Percentiles rank a stretch among this genome's conserved stretches.
phyloP scores from a whole-genome alignment of 495 filamentous ascomycete species.

The Neurospora hispaniola region DNA sequence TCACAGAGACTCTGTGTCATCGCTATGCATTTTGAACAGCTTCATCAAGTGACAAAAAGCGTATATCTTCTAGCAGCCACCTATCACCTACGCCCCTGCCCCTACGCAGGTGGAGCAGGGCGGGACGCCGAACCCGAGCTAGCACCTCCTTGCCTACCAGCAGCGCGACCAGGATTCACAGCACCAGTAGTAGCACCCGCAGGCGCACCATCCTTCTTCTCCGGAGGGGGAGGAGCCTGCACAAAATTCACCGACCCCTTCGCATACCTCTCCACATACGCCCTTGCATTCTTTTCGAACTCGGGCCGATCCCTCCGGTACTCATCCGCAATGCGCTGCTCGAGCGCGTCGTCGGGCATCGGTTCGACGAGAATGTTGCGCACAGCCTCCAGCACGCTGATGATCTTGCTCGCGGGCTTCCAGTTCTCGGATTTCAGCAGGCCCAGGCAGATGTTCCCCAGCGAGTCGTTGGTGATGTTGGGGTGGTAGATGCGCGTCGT shows the following conservation, averaged over 20 bases:
- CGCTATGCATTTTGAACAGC: not conserved
- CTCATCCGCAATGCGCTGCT: slow-evolving; percentile 76
- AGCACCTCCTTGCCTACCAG: not conserved
- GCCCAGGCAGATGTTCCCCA: slow-evolving; percentile 84
- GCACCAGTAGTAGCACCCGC: not conserved
- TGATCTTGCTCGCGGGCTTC: slow-evolving; percentile 80
- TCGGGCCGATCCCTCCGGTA: slow-evolving; percentile 59
- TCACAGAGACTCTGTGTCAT: not conserved
- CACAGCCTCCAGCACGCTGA: slow-evolving; percentile 68
- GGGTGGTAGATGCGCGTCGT: slow-evolving; percentile 96
- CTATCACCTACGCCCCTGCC: not conserved
- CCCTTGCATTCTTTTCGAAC: slow-evolving; percentile 74
- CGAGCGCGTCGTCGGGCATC: slow-evolving; percentile 89
- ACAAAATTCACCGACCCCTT: slow-evolving; percentile 27
- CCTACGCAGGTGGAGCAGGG: not conserved
- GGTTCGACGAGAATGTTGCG: slow-evolving; percentile 72
- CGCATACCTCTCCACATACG: slow-evolving; percentile 77
- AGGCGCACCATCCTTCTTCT: not conserved
- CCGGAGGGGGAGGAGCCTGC: not conserved
- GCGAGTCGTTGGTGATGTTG: slow-evolving; percentile 87
- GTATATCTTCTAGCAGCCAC: not conserved
- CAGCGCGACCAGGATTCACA: not conserved
- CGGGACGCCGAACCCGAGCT: not conserved
- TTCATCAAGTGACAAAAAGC: not conserved
- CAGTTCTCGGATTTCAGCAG: slow-evolving; percentile 83